These are phyloP conservation scores for Pelargonium cotyledonis DNA, from an alignment of 441 rosid species.

Conservation along the genomic window DNA sequence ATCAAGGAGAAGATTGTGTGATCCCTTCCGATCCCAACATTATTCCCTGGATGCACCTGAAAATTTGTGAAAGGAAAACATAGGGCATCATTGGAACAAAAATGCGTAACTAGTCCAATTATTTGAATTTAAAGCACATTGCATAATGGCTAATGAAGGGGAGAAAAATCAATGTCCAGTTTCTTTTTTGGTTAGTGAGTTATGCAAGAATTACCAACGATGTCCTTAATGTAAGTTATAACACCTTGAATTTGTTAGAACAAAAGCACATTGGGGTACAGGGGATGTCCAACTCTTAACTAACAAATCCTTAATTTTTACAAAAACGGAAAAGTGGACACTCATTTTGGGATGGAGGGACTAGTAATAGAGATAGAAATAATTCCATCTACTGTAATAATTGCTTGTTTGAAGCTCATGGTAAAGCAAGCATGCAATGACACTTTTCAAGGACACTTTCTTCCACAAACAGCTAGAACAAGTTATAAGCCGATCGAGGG, in stretches of 20 bases:
- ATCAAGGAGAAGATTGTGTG: slow-evolving; percentile 78
- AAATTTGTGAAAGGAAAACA: slow-evolving; percentile 11
- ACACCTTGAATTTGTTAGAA: no score
- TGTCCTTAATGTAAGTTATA: no score
- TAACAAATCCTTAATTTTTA: no score
- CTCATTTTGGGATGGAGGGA: no score
- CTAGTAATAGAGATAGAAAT: no score
- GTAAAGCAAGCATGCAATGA: neutral
- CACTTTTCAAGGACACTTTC: neutral
- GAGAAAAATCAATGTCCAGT: neutral
- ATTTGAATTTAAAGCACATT: neutral
- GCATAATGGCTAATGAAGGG: neutral
- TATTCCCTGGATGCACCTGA: slow-evolving; percentile 86
- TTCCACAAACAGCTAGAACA: neutral
- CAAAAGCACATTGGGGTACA: no score
- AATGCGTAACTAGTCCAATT: neutral
- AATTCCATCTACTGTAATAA: no score
- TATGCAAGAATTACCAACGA: no score
- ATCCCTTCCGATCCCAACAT: slow-evolving; percentile 88
- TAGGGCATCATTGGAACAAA: neutral
- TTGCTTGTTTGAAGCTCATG: no score
- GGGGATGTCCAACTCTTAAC: no score
- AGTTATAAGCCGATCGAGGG: neutral
- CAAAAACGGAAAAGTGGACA: no score
- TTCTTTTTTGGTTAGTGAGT: no score